A percentile compares a stretch with the other conserved stretches of the same genome.
Conservation (phyloP, 805 yeast species). For the Candida fluviatilis region DNA sequence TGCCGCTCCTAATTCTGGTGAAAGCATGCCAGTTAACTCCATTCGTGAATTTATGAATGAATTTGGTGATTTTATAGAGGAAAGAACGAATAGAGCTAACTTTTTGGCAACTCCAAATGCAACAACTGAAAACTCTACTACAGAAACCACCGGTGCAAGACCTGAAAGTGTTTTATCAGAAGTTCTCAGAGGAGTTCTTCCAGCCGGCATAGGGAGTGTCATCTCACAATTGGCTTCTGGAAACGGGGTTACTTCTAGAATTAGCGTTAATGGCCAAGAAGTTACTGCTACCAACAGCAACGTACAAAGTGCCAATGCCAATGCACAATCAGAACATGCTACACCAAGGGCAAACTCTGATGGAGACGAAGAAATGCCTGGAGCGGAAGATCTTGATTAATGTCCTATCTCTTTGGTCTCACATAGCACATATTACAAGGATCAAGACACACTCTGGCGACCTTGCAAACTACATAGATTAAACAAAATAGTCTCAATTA, state of each 20-base stretch:
- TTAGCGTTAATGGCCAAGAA: slow-evolving; percentile 7
- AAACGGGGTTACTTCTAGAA: slow-evolving; percentile 4
- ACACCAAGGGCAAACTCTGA: slow-evolving; percentile 3
- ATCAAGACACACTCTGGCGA: no score
- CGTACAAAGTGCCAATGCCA: no score
- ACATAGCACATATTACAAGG: no score
- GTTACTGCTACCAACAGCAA: slow-evolving; percentile 1
- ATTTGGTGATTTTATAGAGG: slow-evolving; percentile 17
- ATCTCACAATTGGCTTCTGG: slow-evolving; percentile 5
- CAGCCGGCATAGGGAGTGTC: slow-evolving; percentile 2
- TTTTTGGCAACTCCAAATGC: neutral
- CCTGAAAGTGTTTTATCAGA: slow-evolving; percentile 1
- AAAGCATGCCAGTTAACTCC: slow-evolving; percentile 4
- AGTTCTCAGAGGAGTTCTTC: slow-evolving; percentile 4
- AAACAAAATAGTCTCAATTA: slow-evolving; percentile 1
- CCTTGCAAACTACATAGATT: no score
- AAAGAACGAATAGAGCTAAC: neutral
- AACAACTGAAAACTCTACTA: neutral
- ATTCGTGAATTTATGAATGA: slow-evolving; percentile 19
- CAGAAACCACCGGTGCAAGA: neutral
- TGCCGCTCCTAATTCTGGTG: neutral
- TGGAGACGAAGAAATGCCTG: slow-evolving; percentile 7
- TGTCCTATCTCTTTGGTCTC: no score
- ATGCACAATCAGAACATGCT: no score
- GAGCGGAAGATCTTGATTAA: slow-evolving; percentile 9